These are phyloP conservation scores for Dictyophora rubrovolvata DNA, from an alignment of 768 basidiomycete genomes.

Conservation along the genomic window DNA sequence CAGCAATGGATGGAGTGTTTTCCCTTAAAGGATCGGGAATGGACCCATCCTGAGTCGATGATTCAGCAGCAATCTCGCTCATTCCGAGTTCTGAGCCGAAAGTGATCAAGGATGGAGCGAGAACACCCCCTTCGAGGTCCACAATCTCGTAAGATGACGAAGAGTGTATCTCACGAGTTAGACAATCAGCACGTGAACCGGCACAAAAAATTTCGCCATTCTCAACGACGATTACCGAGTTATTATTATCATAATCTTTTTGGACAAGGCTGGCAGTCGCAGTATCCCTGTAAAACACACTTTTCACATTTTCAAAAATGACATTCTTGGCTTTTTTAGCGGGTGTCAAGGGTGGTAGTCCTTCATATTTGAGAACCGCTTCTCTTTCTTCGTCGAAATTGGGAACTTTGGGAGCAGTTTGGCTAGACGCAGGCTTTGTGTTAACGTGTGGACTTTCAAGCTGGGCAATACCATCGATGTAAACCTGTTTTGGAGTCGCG, in stretches of 20 bases:
- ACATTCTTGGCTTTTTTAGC: slow-evolving; percentile 31
- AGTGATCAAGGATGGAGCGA: slow-evolving; percentile 30
- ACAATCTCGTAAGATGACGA: slow-evolving; percentile 24
- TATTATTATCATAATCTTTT: slow-evolving; percentile 19
- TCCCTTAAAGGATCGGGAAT: slow-evolving; percentile 35
- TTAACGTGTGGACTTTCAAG: slow-evolving; percentile 11
- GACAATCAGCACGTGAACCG: slow-evolving; percentile 13
- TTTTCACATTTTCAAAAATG: slow-evolving; percentile 56
- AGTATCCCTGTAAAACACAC: slow-evolving; percentile 29
- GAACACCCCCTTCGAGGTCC: slow-evolving; percentile 58
- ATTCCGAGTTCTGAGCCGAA: slow-evolving; percentile 46
- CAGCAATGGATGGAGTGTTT: slow-evolving; percentile 25
- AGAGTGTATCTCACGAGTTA: background rate
- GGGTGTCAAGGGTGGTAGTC: slow-evolving; percentile 60
- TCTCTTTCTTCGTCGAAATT: slow-evolving; percentile 61
- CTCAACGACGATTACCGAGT: slow-evolving; percentile 35
- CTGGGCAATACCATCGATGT: slow-evolving; percentile 36
- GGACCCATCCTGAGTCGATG: slow-evolving; percentile 45
- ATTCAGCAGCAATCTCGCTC: slow-evolving; percentile 55
- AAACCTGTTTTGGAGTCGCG: slow-evolving; percentile 33
- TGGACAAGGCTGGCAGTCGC: slow-evolving; percentile 16
- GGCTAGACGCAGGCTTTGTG: slow-evolving; percentile 23
- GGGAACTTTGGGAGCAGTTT: slow-evolving; percentile 45
- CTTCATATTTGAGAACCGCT: slow-evolving; percentile 53
- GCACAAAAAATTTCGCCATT: slow-evolving; percentile 46